A percentile compares a stretch with the other conserved stretches of the same genome.
Evolutionary conservation across 2,329 filamentous ascomycete genomes (phyloP).

Genomic region (Neonectria sp.): DNA sequence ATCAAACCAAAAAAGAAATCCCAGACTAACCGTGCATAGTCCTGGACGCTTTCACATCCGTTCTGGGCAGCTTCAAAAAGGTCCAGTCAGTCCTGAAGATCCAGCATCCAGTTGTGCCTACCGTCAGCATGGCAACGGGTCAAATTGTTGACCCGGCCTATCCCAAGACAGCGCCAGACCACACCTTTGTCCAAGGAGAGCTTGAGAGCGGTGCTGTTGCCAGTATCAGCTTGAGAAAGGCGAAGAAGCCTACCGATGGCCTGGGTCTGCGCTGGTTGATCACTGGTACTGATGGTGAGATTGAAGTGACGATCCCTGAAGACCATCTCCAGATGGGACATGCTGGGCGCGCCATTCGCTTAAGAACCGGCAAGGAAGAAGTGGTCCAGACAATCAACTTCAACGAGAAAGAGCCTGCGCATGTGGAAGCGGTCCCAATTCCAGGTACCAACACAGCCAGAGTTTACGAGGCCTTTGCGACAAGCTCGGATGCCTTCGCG

Average conservation of each 20-base stretch:
- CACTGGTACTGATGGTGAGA: constrained; percentile 30
- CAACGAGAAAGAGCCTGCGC: background rate
- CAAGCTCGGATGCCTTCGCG: background rate
- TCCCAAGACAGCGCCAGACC: constrained; percentile 20
- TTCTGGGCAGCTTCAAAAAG: constrained; percentile 23
- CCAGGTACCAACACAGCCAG: background rate
- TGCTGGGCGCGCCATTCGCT: background rate
- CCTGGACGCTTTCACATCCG: constrained; percentile 23
- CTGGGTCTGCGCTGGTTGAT: constrained; percentile 31
- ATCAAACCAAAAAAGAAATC: background rate
- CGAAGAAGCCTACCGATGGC: constrained; percentile 16
- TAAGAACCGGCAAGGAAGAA: background rate
- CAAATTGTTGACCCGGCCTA: constrained; percentile 8
- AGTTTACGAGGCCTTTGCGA: background rate
- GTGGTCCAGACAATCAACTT: background rate
- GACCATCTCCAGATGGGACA: background rate
- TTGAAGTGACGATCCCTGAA: constrained; percentile 1
- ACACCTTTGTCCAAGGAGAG: constrained; percentile 26
- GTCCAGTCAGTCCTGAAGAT: constrained; percentile 28
- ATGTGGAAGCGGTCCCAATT: background rate
- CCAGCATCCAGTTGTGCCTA: background rate
- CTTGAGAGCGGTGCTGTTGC: constrained; percentile 20
- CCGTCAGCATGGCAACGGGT: background rate
- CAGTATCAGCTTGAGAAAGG: constrained; percentile 19
- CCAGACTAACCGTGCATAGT: constrained; percentile 7